Evolutionary conservation across 2,329 filamentous ascomycete genomes (phyloP).

Genomic region (Fusarium sp.): DNA sequence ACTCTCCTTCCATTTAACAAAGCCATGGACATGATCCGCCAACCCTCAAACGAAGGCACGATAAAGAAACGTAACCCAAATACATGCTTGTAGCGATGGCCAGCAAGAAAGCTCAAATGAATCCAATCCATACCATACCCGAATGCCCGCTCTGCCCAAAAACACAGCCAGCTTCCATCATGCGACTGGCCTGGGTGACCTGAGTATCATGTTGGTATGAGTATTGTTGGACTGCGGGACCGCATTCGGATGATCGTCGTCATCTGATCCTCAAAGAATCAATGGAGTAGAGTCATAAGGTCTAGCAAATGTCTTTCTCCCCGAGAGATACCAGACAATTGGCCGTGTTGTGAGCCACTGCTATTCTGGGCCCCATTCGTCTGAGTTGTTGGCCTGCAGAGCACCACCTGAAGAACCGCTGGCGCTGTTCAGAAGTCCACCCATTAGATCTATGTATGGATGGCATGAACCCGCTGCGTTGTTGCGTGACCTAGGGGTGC

Average conservation of each 20-base stretch:
- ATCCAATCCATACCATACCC: no score
- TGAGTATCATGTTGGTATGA: no score
- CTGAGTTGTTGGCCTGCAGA: no score
- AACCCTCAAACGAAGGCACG: background rate
- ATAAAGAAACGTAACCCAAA: background rate
- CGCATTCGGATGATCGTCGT: background rate
- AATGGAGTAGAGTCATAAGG: background rate
- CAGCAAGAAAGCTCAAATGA: background rate
- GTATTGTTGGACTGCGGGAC: background rate
- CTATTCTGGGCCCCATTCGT: background rate
- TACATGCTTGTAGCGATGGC: background rate
- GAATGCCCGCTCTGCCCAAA: background rate
- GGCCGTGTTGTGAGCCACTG: background rate
- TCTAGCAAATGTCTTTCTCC: background rate
- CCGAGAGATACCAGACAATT: background rate
- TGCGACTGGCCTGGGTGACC: background rate
- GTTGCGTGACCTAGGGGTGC: background rate
- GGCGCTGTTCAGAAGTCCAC: no score
- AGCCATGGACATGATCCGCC: background rate
- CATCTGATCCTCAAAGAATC: background rate
- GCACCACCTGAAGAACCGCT: background rate
- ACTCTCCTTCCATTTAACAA: background rate
- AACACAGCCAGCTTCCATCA: background rate
- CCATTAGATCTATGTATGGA: background rate
- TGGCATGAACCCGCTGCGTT: accelerated